phyloP scores from a whole-genome alignment of 148 eudicot species.

The Arbutus unedo region DNA sequence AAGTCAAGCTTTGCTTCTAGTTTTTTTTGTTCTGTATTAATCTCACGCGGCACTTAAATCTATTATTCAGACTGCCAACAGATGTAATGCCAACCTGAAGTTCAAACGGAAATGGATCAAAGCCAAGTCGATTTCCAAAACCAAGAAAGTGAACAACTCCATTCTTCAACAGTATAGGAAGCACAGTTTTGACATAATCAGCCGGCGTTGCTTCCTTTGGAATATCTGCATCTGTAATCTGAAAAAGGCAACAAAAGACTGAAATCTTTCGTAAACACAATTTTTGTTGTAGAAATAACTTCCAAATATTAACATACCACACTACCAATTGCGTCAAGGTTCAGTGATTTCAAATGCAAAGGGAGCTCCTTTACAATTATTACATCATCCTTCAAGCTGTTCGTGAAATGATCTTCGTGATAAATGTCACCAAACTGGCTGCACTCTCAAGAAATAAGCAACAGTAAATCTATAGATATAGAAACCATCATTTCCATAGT shows the following conservation, averaged over 20 bases:
- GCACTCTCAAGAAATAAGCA: slow-evolving; percentile 24
- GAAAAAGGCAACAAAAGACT: slow-evolving; percentile 9
- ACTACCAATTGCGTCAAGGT: slow-evolving; percentile 81
- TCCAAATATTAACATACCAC: slow-evolving; percentile 45
- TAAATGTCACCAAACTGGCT: slow-evolving; percentile 93
- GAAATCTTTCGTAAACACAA: background rate
- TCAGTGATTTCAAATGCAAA: slow-evolving; percentile 49
- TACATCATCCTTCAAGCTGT: slow-evolving; percentile 57
- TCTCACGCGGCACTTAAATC: background rate
- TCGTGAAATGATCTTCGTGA: slow-evolving; percentile 71
- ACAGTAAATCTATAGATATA: background rate
- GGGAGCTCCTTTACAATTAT: slow-evolving; percentile 75
- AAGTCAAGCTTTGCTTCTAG: background rate
- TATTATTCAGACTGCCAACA: background rate
- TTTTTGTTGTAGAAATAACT: background rate
- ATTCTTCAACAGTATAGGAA: slow-evolving; percentile 64
- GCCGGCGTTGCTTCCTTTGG: slow-evolving; percentile 72
- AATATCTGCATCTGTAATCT: slow-evolving; percentile 91
- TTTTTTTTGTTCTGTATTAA: background rate
- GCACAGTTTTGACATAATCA: slow-evolving; percentile 57
- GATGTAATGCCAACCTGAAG: slow-evolving; percentile 59
- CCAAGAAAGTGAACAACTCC: slow-evolving; percentile 86
- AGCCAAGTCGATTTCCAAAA: slow-evolving; percentile 88
- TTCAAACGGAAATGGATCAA: slow-evolving; percentile 70
- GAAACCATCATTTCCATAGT: background rate